Percentiles rank a stretch among this genome's conserved stretches.
These are phyloP conservation scores for Hymenoscyphus repandus DNA, from an alignment of 2,329 filamentous ascomycete genomes.

Conservation along the genomic window DNA sequence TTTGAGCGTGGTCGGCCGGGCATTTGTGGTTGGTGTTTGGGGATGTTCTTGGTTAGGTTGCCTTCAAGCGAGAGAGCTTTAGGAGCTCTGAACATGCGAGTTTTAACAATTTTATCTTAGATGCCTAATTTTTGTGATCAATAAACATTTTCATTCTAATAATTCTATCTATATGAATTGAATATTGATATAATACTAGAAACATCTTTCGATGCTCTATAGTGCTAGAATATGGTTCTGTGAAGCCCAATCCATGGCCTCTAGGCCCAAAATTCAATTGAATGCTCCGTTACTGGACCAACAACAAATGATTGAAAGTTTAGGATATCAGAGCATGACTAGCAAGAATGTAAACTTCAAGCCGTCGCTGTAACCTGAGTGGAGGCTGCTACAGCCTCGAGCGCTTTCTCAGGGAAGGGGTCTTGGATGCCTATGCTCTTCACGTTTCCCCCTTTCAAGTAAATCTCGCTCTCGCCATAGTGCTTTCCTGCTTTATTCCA, in stretches of 20 bases:
- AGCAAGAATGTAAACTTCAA: background rate
- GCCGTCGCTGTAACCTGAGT: background rate
- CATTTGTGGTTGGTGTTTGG: conserved; percentile 1
- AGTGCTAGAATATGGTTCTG: background rate
- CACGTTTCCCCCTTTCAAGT: conserved; percentile 61
- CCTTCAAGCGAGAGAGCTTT: conserved; percentile 1
- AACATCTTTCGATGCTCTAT: no score
- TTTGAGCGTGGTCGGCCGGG: conserved; percentile 9
- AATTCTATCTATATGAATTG: background rate
- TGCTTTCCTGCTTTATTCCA: conserved; percentile 78
- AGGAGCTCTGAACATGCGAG: conserved; percentile 1
- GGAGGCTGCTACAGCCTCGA: background rate
- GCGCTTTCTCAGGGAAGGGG: background rate
- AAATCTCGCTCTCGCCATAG: conserved; percentile 82
- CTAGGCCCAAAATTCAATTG: background rate
- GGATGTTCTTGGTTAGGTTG: conserved; percentile 1
- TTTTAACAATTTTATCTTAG: background rate
- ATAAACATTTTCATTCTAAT: background rate
- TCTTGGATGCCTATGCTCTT: conserved; percentile 18
- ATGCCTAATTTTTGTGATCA: background rate
- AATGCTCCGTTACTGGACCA: background rate
- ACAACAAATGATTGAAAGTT: no score
- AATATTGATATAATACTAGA: background rate
- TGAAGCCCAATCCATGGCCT: background rate
- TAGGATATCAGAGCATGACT: background rate